phyloP scores from a whole-genome alignment of 2,329 filamentous ascomycete genomes.

The Pseudogymnoascus sp. region DNA sequence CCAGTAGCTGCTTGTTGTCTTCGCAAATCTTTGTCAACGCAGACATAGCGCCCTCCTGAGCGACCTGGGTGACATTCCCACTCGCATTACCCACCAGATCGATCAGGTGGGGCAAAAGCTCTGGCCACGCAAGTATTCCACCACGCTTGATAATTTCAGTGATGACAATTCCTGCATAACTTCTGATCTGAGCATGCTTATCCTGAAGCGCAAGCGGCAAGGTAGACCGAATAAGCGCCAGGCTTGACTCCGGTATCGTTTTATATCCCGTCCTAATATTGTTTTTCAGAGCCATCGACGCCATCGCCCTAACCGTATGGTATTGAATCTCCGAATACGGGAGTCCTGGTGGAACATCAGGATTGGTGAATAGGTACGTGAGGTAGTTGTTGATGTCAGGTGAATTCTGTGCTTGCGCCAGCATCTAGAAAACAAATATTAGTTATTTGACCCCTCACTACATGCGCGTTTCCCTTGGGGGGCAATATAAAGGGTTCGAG shows the following conservation, averaged over 20 bases:
- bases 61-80: conserved; percentile 58
- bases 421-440: conserved; percentile 56
- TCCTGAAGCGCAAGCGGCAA: conserved; percentile 77
- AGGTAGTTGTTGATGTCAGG: conserved; percentile 98
- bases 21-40: conserved; percentile 94
- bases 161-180: conserved; percentile 84
- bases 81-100: conserved; percentile 65
- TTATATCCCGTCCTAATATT: conserved; percentile 72
- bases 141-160: conserved; percentile 82
- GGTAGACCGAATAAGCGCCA: conserved; percentile 70
- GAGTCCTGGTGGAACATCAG: conserved; percentile 52
- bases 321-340: conserved; percentile 53
- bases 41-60: conserved; percentile 88
- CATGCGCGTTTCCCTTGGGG: neutral
- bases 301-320: conserved; percentile 73
- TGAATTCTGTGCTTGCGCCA: conserved; percentile 75
- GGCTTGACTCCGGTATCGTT: conserved; percentile 62
- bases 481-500: conserved; percentile 16
- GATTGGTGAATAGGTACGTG: conserved; percentile 75
- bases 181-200: conserved; percentile 71
- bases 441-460: neutral
- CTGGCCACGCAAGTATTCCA: conserved; percentile 83
- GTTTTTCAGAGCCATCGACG: conserved; percentile 93
- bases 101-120: conserved; percentile 76
- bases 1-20: conserved; percentile 80